Conservation (phyloP, 2,329 filamentous ascomycete genomes). For the Pseudogymnoascus sp. region DNA sequence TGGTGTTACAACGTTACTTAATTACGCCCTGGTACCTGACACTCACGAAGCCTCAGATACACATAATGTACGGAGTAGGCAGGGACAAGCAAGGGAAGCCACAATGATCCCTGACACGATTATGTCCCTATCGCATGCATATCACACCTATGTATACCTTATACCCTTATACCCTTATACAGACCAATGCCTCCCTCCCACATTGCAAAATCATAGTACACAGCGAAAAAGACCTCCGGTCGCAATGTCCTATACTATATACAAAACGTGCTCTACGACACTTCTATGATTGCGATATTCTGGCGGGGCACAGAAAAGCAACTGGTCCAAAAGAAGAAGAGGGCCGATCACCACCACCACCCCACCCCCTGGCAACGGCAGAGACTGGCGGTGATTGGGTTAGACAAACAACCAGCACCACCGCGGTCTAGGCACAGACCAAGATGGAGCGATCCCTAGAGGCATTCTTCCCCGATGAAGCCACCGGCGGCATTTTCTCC, state of each 20-base stretch:
- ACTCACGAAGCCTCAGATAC: background rate
- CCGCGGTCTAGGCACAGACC: slow-evolving; percentile 6
- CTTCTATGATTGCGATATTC: slow-evolving; percentile 2
- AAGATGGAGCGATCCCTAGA: slow-evolving; percentile 5
- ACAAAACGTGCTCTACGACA: background rate
- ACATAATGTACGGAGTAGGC: background rate
- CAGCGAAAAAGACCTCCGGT: background rate
- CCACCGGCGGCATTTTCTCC: slow-evolving; percentile 9
- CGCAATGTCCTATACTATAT: background rate
- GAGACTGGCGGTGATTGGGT: background rate
- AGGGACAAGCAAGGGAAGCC: background rate
- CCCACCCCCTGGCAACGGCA: background rate
- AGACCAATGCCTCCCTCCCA: background rate
- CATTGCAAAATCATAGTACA: background rate
- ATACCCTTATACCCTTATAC: background rate
- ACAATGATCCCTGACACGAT: slow-evolving; percentile 3
- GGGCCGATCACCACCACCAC: background rate
- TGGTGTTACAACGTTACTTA: background rate
- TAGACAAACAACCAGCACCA: background rate
- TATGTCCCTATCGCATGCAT: slow-evolving; percentile 1
- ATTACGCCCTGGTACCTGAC: background rate
- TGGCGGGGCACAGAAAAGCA: slow-evolving; percentile 5
- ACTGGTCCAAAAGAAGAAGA: background rate
- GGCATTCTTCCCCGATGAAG: slow-evolving; percentile 4
- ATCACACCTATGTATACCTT: background rate